Evolutionary conservation across 129 eudicot genomes (phyloP), one percentile per base, ranked within the genome.

Genomic region (Smallanthus sonchifolius): DNA sequence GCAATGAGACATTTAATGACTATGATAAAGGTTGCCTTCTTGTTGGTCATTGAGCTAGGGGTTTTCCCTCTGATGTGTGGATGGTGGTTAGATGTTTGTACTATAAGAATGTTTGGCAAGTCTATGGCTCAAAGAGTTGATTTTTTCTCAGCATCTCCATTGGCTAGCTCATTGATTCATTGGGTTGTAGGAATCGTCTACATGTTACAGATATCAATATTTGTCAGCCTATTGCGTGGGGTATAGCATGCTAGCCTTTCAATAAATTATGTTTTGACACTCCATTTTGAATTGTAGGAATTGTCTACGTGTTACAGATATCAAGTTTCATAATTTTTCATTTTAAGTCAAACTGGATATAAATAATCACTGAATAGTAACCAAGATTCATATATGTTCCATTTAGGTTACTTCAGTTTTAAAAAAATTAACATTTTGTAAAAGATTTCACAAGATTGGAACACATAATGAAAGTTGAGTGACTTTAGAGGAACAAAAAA

Each of bases 201-300:
- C 86, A 92, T 92, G 97, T 82, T 92, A 70, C 97, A 92, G 78
- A 92, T 89, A 70, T 89, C 96, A 47, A 84, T 92, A 82, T 92
- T 92, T 71, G 97, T 92, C 70, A 92, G 97, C 90, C 97, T 92
- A 89, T 91, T 92, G 77, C 88, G 97, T 83, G 97, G 96, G 93
- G 97, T 92, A 89, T 64, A 54, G 43, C 67, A 20, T 35, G 67
- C 67, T 14, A 15, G 42, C 15, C 19, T 45, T n/a, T 48, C 37
- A 16, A 16, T 17, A 13, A 35, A 38, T 65, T 49, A 36, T 65
- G 17, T 36, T 35, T 24, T 7, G 6, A 5, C 10, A 15, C 14
- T 36, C 19, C 28, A 62, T 15, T 35, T 62, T 62, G 30, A n/a
- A n/a, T n/a, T n/a, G n/a, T n/a, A n/a, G n/a, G n/a, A n/a, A n/a